Evolutionary conservation across 805 yeast species (phyloP), one percentile per base, ranked within the genome.

Genomic region (Cyberlindnera japonica): DNA sequence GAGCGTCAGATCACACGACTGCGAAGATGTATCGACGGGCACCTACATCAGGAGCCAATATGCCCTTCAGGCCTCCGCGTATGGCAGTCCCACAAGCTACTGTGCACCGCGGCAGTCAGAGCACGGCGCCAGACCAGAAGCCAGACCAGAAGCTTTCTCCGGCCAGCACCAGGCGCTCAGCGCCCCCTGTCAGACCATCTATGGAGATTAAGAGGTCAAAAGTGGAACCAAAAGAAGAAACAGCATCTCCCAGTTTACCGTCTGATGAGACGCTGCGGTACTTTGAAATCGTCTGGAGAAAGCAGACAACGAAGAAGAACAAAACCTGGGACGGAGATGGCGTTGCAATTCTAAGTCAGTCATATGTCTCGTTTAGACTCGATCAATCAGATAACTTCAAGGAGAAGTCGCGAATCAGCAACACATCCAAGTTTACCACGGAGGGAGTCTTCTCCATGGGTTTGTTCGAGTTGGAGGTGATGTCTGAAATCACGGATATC

Each of bases 291-390:
- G 56, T 55, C 5, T 57, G 61, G 61, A 67, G 99, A 24, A 88
- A 87, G 58, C 69, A 71, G 30, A 68, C 91, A 0, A 69, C 65
- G 23, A 87, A 84, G 62, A 88, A 91, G 68, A 79, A 89, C 59
- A 90, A 90, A 58, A 80, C 88, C 0, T 93, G 99, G 99, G 95
- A 87, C 40, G 95, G 95, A 3, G 98, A 93, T 63, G 98, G 96
- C 0, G 61, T 64, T 24, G 64, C 83, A 13, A 51, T 62, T 0
- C 56, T 71, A n/a, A 46, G 51, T 1, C 40, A 53, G 3, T 53
- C 58, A 0, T 35, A 40, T 18, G 33, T 63, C 0, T 51, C 60
- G 12, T 53, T 71, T 14, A 59, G 66, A 33, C 48, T 54, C 11
- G 71, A 64, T 28, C 53, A 57, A 18, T 53, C 59, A 14, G 67